Base-by-base conservation (phyloP, 225 moss, liverwort and hornwort species). In the Marchantia paleacea region DNA sequence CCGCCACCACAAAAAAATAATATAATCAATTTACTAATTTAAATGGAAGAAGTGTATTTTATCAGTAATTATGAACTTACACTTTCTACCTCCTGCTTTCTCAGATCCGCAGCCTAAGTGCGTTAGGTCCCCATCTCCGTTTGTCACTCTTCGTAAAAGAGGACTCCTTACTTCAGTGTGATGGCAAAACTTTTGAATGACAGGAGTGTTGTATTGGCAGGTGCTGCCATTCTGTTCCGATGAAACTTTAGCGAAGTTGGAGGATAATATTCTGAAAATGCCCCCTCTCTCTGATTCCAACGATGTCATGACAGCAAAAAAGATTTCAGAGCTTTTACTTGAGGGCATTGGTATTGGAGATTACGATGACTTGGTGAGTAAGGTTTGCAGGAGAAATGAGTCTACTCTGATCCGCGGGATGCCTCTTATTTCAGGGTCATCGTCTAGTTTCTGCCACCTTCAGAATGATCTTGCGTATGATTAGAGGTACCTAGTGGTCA, bases 221-320 rank as follows among this genome's bases (percentile, higher is more conserved):
- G 89, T 99, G 87, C 87, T 99, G 77, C 97, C 97, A 77, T 99
- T 99, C 74, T 99, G 97, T 86, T 99, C 97, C 82, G 93, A 95
- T 53, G 91, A 95, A 75, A 95, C 97, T 13, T 80, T 99, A 80
- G 66, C 77, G 76, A 91, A 87, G 60, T 80, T 99, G 57, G 93
- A 99, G 90, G 81, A 88, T 72, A 99, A 99, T 49, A 95, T 99
- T 22, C 61, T 91, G 77, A 92, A 86, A 66, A 95, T 99, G 95
- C 92, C 85, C 49, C 88, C 95, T 39, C 80, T 99, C 58, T 93
- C 97, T 57, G 97, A 99, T 54, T 85, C 90, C 67, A 83, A 90
- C 15, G 85, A 85, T 72, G 80, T 87, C 60, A 78, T 90, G 78
- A 93, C 87, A 81, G 93, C 92, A n/a, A 85, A 90, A 69, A 92